Evolutionary conservation across 208 protist genomes (phyloP).

Genomic region (Acanthamoeba sp.): DNA sequence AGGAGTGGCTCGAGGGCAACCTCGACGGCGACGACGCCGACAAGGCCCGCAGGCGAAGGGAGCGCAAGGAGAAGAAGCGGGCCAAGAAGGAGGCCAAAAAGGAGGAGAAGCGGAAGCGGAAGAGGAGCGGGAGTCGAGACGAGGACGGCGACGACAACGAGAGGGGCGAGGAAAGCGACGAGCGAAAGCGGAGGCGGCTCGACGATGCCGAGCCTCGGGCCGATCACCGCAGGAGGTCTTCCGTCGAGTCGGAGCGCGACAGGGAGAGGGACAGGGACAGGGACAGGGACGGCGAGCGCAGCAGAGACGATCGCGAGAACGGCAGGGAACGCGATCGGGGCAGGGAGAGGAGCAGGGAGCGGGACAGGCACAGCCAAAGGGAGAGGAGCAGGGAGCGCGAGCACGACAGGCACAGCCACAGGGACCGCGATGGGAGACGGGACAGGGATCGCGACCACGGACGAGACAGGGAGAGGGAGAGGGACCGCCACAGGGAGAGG

Average conservation of each 20-base stretch:
- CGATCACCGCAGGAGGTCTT: neutral
- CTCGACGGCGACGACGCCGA: neutral
- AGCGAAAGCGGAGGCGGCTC: neutral
- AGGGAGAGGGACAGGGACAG: neutral
- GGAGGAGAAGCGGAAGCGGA: neutral
- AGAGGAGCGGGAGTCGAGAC: neutral
- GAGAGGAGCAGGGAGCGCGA: neutral
- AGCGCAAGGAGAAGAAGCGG: conserved; percentile 26
- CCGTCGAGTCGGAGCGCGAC: neutral
- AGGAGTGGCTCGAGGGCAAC: neutral
- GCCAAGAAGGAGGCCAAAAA: neutral
- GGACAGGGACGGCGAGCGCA: neutral
- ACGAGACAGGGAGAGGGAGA: neutral
- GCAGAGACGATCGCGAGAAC: neutral
- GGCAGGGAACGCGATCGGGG: neutral
- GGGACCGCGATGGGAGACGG: neutral
- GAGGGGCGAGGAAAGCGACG: neutral
- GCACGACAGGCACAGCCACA: neutral
- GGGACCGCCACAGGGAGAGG: neutral
- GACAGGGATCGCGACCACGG: neutral
- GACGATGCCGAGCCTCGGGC: neutral
- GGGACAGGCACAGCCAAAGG: neutral
- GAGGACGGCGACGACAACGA: neutral
- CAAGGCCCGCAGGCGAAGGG: neutral
- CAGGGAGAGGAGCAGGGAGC: neutral